A percentile compares a stretch with the other conserved stretches of the same genome.
These are phyloP conservation scores for Bryoerythrophyllum caledonicum DNA, from an alignment of 225 moss, liverwort and hornwort genomes.

Conservation along the genomic window DNA sequence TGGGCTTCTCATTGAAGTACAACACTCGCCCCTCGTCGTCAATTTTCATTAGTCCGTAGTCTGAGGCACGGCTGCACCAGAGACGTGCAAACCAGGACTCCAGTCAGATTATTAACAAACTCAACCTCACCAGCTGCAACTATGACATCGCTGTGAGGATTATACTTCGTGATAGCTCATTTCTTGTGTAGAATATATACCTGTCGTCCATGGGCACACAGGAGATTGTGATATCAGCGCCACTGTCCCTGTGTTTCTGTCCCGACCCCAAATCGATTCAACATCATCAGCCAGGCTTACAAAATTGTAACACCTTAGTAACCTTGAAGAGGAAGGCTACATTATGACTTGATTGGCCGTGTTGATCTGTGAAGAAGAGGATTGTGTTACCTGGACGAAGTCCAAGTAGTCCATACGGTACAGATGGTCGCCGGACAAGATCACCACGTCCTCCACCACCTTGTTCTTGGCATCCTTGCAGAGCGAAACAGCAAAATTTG, in stretches of 20 bases:
- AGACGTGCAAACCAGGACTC: not conserved
- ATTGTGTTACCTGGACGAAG: slow-evolving; percentile 43
- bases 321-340: too few relatives aligned
- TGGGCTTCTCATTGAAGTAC: slow-evolving; percentile 91
- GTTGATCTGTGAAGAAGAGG: not conserved
- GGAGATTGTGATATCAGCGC: slow-evolving; percentile 84
- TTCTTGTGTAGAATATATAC: slow-evolving; percentile 23
- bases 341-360: too few relatives aligned
- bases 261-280: not conserved
- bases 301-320: not conserved
- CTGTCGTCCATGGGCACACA: slow-evolving; percentile 87
- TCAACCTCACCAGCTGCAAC: not conserved
- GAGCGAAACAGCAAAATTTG: not conserved
- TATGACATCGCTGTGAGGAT: not conserved
- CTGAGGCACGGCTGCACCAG: slow-evolving; percentile 80
- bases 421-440: slow-evolving; percentile 61
- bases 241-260: slow-evolving; percentile 85
- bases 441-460: slow-evolving; percentile 55
- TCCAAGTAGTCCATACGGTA: slow-evolving; percentile 70
- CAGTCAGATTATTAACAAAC: not conserved
- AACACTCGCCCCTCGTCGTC: slow-evolving; percentile 77
- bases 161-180: not conserved
- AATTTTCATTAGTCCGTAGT: slow-evolving; percentile 94
- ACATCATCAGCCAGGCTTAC: not conserved
- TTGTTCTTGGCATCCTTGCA: slow-evolving; percentile 54